phyloP scores from a whole-genome alignment of 139 green algal genomes.

The Bryopsis sp. region DNA sequence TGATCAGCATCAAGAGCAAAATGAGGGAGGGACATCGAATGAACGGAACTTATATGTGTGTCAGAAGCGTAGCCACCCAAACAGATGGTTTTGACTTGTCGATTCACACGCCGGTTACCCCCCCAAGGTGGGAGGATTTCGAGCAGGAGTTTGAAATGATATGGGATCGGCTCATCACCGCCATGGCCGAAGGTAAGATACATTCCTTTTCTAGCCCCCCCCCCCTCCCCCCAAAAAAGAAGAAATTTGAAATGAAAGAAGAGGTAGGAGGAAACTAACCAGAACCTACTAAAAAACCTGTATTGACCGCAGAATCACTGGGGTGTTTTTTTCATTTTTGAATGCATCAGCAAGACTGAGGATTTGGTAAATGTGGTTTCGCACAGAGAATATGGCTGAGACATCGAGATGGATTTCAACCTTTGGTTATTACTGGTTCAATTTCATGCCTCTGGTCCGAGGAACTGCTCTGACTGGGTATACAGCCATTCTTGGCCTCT shows the following conservation, averaged over 20 bases:
- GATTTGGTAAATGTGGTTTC: too few species aligned
- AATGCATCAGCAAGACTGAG: too few species aligned
- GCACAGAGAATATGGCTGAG: too few species aligned
- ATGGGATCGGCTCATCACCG: background rate
- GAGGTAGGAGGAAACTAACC: too few species aligned
- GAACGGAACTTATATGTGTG: background rate
- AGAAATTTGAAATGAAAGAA: too few species aligned
- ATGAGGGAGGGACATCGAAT: background rate
- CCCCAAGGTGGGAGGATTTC: background rate
- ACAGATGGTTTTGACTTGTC: background rate
- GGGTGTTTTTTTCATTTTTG: too few species aligned
- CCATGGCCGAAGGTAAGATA: background rate
- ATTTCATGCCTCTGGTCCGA: conserved; percentile 4
- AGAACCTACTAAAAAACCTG: too few species aligned
- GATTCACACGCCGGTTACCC: background rate
- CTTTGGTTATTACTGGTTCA: background rate
- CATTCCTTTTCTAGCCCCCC: too few species aligned
- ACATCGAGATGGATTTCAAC: too few species aligned
- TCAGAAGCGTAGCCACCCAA: background rate
- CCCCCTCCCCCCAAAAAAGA: too few species aligned
- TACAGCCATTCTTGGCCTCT: background rate
- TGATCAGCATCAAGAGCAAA: background rate
- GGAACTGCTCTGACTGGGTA: background rate
- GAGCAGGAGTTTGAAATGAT: background rate
- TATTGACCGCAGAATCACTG: too few species aligned